phyloP scores from a whole-genome alignment of 371 early-diverging fungal genomes.

The Mortierella sp. region DNA sequence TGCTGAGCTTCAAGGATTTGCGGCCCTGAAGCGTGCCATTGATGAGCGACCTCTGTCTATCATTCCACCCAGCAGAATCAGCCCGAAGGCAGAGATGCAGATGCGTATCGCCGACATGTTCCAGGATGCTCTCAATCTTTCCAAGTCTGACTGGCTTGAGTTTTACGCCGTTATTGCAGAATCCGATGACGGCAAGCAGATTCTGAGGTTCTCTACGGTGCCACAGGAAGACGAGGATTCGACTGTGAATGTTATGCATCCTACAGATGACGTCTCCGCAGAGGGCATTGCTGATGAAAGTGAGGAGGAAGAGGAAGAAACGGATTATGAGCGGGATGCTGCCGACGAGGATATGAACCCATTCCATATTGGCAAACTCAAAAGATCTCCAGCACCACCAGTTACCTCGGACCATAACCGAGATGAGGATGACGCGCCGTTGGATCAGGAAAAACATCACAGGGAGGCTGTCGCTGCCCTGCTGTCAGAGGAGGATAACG shows the following conservation, averaged over 20 bases:
- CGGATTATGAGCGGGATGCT: conserved; percentile 41
- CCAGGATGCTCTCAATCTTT: conserved; percentile 38
- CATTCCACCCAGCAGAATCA: conserved; percentile 45
- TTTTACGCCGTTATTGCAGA: conserved; percentile 24
- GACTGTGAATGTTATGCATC: conserved; percentile 10
- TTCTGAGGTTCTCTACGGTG: conserved; percentile 23
- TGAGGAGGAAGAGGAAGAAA: conserved; percentile 29
- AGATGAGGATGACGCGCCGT: conserved; percentile 2
- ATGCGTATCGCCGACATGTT: conserved; percentile 51
- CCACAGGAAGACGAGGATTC: conserved; percentile 25
- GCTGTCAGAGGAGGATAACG: conserved; percentile 51
- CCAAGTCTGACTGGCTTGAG: conserved; percentile 32
- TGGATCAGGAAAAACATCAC: conserved; percentile 32
- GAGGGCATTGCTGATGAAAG: conserved; percentile 8
- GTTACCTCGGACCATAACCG: not conserved
- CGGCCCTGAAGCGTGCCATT: conserved; percentile 47
- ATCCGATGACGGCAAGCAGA: conserved; percentile 18
- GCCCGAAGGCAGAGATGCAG: conserved; percentile 52
- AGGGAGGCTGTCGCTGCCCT: conserved; percentile 44
- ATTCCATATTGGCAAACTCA: conserved; percentile 18
- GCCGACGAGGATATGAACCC: conserved; percentile 44
- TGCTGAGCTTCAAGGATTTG: conserved; percentile 53
- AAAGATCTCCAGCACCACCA: not conserved
- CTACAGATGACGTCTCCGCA: conserved; percentile 10
- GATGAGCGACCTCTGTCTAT: conserved; percentile 53